Conservation (phyloP, 2,329 filamentous ascomycete species). For the Exophiala xenobiotica region DNA sequence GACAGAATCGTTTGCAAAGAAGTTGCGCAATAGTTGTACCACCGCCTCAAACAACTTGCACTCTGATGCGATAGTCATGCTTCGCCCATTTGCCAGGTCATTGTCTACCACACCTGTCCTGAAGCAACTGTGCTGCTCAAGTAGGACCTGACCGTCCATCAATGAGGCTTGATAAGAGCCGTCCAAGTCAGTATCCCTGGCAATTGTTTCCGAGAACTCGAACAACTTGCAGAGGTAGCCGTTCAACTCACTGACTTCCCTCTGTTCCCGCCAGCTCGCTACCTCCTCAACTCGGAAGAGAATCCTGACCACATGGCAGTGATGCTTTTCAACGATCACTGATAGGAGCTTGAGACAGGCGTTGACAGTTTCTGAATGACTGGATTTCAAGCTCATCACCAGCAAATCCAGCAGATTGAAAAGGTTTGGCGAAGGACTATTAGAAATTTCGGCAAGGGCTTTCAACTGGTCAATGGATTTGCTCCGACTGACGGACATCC, state of each 20-base stretch:
- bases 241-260: conserved; percentile 42
- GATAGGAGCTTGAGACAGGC: conserved; percentile 86
- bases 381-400: conserved; percentile 77
- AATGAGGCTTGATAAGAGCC: conserved; percentile 46
- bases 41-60: conserved; percentile 50
- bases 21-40: conserved; percentile 66
- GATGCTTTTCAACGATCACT: conserved; percentile 81
- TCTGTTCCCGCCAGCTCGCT: conserved; percentile 55
- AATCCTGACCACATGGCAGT: conserved; percentile 77
- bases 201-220: conserved; percentile 38
- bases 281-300: conserved; percentile 56
- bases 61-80: conserved; percentile 20
- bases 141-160: conserved; percentile 35
- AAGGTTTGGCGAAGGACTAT: conserved; percentile 75
- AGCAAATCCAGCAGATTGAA: conserved; percentile 94
- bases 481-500: conserved; percentile 63
- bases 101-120: conserved; percentile 41
- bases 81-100: conserved; percentile 48
- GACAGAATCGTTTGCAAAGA: conserved; percentile 87
- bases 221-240: conserved; percentile 42
- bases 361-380: conserved; percentile 83
- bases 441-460: conserved; percentile 72
- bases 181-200: conserved; percentile 40
- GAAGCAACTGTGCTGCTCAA: conserved; percentile 31
- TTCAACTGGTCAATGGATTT: conserved; percentile 87